These are phyloP conservation scores for Phytophthora rubi DNA, from an alignment of 352 stramenopile genomes.

Conservation along the genomic window DNA sequence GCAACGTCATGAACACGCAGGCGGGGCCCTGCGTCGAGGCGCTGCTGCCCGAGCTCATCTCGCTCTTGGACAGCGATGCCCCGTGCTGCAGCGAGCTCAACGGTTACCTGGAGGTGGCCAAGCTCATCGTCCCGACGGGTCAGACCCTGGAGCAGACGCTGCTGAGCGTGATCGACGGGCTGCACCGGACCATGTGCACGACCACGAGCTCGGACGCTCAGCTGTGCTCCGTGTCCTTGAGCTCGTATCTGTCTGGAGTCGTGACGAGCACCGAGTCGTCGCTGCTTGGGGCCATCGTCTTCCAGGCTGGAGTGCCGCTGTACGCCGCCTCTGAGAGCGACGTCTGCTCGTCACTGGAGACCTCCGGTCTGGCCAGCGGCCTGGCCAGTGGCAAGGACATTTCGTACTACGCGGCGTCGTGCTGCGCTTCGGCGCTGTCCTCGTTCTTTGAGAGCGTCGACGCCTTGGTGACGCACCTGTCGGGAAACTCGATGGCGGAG, in stretches of 20 bases:
- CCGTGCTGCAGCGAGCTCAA: constrained; percentile 55
- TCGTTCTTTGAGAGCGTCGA: constrained; percentile 61
- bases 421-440: constrained; percentile 47
- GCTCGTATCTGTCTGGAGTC: constrained; percentile 43
- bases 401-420: constrained; percentile 55
- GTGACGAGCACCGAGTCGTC: constrained; percentile 43
- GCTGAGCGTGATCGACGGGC: constrained; percentile 53
- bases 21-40: constrained; percentile 52
- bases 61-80: constrained; percentile 51
- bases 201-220: constrained; percentile 41
- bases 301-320: constrained; percentile 52
- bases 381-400: constrained; percentile 38
- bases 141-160: constrained; percentile 56
- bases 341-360: constrained; percentile 52
- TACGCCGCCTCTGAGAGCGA: constrained; percentile 51
- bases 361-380: constrained; percentile 45
- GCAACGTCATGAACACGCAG: constrained; percentile 59
- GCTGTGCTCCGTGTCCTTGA: constrained; percentile 55
- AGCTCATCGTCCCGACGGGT: constrained; percentile 52
- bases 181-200: constrained; percentile 66
- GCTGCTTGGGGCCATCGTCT: constrained; percentile 50
- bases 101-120: constrained; percentile 54
- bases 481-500: constrained; percentile 54
- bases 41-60: constrained; percentile 50
- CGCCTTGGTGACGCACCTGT: constrained; percentile 47